These are phyloP conservation scores for Actinomucor elegans DNA, from an alignment of 371 early-diverging fungal genomes.

Conservation along the genomic window DNA sequence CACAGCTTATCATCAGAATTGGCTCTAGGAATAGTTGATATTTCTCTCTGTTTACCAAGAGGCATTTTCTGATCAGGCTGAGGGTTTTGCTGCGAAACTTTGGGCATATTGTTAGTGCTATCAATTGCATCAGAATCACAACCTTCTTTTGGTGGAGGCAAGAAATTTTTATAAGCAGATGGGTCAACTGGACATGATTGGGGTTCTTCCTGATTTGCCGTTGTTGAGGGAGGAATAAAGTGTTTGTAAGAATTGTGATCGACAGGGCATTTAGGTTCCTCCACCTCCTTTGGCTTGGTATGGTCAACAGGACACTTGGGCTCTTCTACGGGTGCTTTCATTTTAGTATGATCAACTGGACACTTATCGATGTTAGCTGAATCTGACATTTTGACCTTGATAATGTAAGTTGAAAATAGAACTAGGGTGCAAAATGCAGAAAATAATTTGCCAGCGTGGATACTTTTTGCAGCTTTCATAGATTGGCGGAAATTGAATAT, in stretches of 20 bases:
- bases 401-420: background rate
- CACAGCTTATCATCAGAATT: constrained; percentile 63
- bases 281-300: background rate
- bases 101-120: constrained; percentile 77
- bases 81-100: constrained; percentile 60
- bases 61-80: constrained; percentile 53
- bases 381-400: too few species aligned
- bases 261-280: constrained; percentile 34
- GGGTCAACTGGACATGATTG: constrained; percentile 57
- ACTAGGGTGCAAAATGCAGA: background rate
- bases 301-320: constrained; percentile 20
- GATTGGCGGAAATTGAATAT: too few species aligned
- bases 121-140: constrained; percentile 58
- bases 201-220: constrained; percentile 10
- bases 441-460: too few species aligned
- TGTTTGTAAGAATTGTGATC: constrained; percentile 29
- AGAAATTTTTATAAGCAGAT: constrained; percentile 53
- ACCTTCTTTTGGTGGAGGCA: constrained; percentile 40
- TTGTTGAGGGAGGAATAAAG: constrained; percentile 14
- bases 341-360: constrained; percentile 32
- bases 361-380: too few species aligned
- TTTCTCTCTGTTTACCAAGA: constrained; percentile 64
- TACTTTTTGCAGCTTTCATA: too few species aligned
- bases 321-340: background rate
- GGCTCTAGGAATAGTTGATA: constrained; percentile 73